These are phyloP conservation scores for Hygrophorus russula DNA, from an alignment of 768 basidiomycete genomes.

Conservation along the genomic window DNA sequence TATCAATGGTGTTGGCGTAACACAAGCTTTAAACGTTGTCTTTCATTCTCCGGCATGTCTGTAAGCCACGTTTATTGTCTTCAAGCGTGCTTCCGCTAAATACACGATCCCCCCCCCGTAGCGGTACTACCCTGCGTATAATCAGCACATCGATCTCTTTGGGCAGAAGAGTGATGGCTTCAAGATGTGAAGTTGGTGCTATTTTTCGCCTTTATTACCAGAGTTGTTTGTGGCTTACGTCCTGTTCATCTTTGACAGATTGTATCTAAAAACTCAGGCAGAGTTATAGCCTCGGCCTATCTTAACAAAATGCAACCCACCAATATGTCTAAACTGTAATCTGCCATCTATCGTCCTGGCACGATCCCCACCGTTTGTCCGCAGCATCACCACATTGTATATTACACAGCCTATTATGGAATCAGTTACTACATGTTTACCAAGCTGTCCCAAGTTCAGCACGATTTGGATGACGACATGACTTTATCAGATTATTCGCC, in stretches of 20 bases:
- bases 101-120: constrained; percentile 14
- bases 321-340: neutral
- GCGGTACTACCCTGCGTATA: constrained; percentile 49
- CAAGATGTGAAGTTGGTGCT: constrained; percentile 54
- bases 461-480: too few relatives aligned
- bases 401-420: too few relatives aligned
- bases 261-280: constrained; percentile 44
- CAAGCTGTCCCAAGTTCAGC: too few relatives aligned
- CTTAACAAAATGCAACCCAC: constrained; percentile 66
- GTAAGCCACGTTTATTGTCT: constrained; percentile 27
- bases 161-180: constrained; percentile 60
- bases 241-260: constrained; percentile 27
- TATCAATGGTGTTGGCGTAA: constrained; percentile 65
- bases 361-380: too few relatives aligned
- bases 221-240: neutral
- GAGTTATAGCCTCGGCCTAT: constrained; percentile 53
- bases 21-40: constrained; percentile 56
- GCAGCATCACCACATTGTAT: too few relatives aligned
- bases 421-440: too few relatives aligned
- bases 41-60: constrained; percentile 59
- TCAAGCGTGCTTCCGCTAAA: constrained; percentile 4
- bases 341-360: neutral
- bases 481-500: too few relatives aligned
- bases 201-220: neutral
- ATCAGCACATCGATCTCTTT: constrained; percentile 54